These are phyloP conservation scores for Auricularia heimuer DNA, from an alignment of 768 basidiomycete genomes.

Conservation along the genomic window DNA sequence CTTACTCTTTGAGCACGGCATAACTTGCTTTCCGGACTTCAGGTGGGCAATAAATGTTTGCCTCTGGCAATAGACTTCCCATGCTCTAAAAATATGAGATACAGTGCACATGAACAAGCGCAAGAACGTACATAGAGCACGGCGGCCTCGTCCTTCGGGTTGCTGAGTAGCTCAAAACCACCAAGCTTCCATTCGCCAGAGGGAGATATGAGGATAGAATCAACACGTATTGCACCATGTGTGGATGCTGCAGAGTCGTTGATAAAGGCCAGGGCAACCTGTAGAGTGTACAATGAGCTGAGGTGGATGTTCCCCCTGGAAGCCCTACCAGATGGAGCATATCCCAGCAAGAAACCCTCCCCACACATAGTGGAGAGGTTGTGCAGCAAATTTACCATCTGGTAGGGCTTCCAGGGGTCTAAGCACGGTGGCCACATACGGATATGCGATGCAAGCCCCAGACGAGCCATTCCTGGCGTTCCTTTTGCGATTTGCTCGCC, in stretches of 20 bases:
- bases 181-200: constrained; percentile 97
- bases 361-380: no score
- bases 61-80: constrained; percentile 54
- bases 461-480: constrained; percentile 77
- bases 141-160: constrained; percentile 65
- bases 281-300: constrained; percentile 3
- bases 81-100: constrained; percentile 37
- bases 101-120: not conserved
- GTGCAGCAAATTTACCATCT: no score
- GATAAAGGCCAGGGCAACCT: constrained; percentile 86
- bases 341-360: no score
- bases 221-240: constrained; percentile 68
- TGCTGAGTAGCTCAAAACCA: constrained; percentile 86
- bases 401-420: not conserved
- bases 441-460: constrained; percentile 92
- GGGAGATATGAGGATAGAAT: constrained; percentile 80
- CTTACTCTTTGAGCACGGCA: constrained; percentile 73
- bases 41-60: constrained; percentile 56
- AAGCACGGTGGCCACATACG: constrained; percentile 35
- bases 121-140: constrained; percentile 63
- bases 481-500: constrained; percentile 49
- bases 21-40: constrained; percentile 87
- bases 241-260: constrained; percentile 77
- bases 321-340: no score
- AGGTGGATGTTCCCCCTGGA: no score